Conservation (phyloP, 2,329 filamentous ascomycete species). For the Capronia epimyces region DNA sequence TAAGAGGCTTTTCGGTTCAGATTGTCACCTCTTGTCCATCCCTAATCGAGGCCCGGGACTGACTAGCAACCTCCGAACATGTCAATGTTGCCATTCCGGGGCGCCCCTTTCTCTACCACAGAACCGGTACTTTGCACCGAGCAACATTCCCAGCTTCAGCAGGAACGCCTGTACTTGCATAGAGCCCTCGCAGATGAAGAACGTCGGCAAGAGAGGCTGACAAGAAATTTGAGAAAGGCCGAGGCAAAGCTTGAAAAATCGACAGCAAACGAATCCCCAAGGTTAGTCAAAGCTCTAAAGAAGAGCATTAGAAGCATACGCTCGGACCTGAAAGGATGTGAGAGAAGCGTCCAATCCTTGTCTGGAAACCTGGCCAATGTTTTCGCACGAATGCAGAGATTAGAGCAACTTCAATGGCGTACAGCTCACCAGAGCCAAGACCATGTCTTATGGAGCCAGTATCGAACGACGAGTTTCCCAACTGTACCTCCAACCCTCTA, state of each 20-base stretch:
- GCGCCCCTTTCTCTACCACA: background rate
- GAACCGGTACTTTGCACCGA: conserved; percentile 9
- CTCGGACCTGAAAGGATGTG: conserved; percentile 10
- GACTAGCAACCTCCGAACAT: background rate
- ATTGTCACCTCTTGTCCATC: background rate
- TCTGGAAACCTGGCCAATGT: conserved; percentile 5
- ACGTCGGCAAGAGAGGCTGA: conserved; percentile 4
- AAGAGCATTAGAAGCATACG: conserved; percentile 9
- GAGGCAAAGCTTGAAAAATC: conserved; percentile 2
- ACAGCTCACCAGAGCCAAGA: conserved; percentile 3
- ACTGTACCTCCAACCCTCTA: background rate
- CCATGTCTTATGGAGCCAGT: background rate
- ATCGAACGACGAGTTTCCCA: background rate
- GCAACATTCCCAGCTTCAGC: conserved; percentile 18
- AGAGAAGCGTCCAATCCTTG: background rate
- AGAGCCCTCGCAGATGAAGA: conserved; percentile 11
- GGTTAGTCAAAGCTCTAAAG: background rate
- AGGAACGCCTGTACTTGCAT: conserved; percentile 20
- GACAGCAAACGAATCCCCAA: background rate
- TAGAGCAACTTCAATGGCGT: conserved; percentile 12
- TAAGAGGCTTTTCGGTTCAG: background rate
- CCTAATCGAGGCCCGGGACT: no score
- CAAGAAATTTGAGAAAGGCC: background rate
- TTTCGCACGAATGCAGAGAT: conserved; percentile 5
- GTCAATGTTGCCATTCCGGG: background rate